A percentile compares a stretch with the other conserved stretches of the same genome.
phyloP scores from a whole-genome alignment of 306 rosid genomes.

The Oxytropis ochrocephala region DNA sequence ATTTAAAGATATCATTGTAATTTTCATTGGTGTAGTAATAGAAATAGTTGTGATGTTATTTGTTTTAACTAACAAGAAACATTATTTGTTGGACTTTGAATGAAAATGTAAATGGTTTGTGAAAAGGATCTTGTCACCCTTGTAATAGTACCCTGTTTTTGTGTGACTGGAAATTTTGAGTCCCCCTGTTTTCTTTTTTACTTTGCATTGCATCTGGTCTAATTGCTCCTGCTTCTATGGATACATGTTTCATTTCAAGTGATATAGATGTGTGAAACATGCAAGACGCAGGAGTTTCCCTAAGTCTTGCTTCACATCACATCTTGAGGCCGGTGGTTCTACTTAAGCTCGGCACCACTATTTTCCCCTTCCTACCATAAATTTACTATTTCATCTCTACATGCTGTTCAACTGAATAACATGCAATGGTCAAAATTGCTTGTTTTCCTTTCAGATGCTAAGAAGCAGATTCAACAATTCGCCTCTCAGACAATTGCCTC shows the following conservation, averaged over 20 bases:
- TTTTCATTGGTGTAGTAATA: not conserved
- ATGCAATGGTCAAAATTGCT: not conserved
- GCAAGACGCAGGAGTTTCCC: not conserved
- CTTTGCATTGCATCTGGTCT: conserved; percentile 11
- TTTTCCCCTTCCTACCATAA: not conserved
- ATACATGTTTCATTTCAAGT: not conserved
- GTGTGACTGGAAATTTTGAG: not conserved
- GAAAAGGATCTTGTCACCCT: not conserved
- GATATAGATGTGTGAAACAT: not conserved
- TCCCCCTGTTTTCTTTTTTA: not conserved
- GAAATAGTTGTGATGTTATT: not conserved
- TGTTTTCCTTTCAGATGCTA: conserved; percentile 68
- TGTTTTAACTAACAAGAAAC: not conserved
- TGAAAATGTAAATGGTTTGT: not conserved
- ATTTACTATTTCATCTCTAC: not conserved
- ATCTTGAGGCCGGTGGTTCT: not conserved
- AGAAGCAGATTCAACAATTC: conserved; percentile 89
- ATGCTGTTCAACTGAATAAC: conserved; percentile 7
- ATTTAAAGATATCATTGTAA: not conserved
- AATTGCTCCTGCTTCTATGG: not conserved
- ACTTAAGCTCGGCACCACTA: not conserved
- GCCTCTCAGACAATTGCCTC: conserved; percentile 81
- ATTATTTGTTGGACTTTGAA: not conserved
- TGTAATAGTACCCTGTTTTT: not conserved
- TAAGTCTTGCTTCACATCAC: not conserved